Conservation (phyloP, 2,329 filamentous ascomycete genomes). For the Chaetomiaceae sp. region DNA sequence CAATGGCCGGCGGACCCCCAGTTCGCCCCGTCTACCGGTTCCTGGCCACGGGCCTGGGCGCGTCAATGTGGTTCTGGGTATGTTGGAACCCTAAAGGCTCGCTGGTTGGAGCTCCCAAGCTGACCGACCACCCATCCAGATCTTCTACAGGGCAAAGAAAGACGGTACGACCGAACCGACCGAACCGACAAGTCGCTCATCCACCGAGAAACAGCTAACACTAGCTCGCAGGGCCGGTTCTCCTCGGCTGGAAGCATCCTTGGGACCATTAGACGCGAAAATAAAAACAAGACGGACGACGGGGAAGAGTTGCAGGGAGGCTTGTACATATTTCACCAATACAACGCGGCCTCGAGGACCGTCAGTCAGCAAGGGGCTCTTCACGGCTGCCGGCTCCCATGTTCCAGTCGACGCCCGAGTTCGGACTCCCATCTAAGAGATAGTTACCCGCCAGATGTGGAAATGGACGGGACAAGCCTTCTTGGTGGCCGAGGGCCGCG, state of each 20-base stretch:
- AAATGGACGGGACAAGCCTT: too few species aligned
- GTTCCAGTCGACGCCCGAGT: neutral
- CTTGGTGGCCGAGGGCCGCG: too few species aligned
- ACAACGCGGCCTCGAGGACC: conserved; percentile 59
- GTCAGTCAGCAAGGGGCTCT: conserved; percentile 37
- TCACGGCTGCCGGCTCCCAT: too few species aligned
- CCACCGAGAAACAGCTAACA: neutral
- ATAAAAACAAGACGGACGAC: neutral
- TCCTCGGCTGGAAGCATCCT: conserved; percentile 92
- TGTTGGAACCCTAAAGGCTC: conserved; percentile 23
- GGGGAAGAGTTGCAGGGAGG: neutral
- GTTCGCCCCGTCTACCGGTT: conserved; percentile 69
- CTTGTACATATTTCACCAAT: conserved; percentile 16
- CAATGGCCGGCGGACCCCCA: conserved; percentile 41
- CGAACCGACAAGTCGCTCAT: neutral
- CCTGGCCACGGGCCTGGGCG: conserved; percentile 79
- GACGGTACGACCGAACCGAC: conserved; percentile 57
- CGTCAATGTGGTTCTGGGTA: conserved; percentile 99
- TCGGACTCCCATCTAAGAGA: too few species aligned
- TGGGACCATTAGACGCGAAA: conserved; percentile 73
- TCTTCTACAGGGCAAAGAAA: conserved; percentile 96
- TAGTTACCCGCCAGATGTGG: too few species aligned
- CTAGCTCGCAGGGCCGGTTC: conserved; percentile 54
- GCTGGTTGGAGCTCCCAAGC: neutral
- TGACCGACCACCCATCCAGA: conserved; percentile 35